A percentile compares a stretch with the other conserved stretches of the same genome.
Evolutionary conservation across 2,329 filamentous ascomycete species (phyloP).

Genomic region (Pyrenochaeta sp.): DNA sequence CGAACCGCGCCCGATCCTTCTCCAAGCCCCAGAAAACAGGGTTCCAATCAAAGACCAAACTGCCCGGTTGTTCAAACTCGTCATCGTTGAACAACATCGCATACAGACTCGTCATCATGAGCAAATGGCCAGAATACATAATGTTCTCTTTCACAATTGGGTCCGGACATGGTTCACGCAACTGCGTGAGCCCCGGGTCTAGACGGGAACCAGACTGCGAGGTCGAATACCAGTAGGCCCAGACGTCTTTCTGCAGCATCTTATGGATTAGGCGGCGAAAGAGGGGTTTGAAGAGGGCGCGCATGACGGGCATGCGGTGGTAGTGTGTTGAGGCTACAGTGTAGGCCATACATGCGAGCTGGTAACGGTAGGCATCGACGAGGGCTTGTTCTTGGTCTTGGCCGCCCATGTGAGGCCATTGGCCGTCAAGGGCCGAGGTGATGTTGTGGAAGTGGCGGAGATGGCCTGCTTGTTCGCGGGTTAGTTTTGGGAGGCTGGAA

Average conservation of each 20-base stretch:
- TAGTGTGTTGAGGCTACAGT: slow-evolving; percentile 49
- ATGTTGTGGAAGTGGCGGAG: slow-evolving; percentile 50
- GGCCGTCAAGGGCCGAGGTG: slow-evolving; percentile 77
- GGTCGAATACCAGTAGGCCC: slow-evolving; percentile 55
- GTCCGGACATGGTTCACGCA: slow-evolving; percentile 54
- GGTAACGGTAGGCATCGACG: slow-evolving; percentile 48
- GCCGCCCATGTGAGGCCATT: slow-evolving; percentile 78
- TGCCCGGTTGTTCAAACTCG: slow-evolving; percentile 43
- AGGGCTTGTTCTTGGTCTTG: slow-evolving; percentile 51
- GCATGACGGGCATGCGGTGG: slow-evolving; percentile 47
- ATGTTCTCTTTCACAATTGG: slow-evolving; percentile 53
- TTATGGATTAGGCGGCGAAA: slow-evolving; percentile 49
- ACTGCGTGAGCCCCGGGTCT: slow-evolving; percentile 49
- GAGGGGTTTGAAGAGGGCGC: slow-evolving; percentile 45
- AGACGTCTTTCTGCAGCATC: slow-evolving; percentile 53
- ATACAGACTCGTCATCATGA: slow-evolving; percentile 51
- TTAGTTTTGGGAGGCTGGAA: slow-evolving; percentile 18
- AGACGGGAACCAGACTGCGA: slow-evolving; percentile 42
- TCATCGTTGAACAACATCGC: slow-evolving; percentile 55
- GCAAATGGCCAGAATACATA: slow-evolving; percentile 53
- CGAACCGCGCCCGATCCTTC: too few species aligned
- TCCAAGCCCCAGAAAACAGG: slow-evolving; percentile 44
- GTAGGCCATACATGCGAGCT: slow-evolving; percentile 53
- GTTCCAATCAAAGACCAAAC: slow-evolving; percentile 50
- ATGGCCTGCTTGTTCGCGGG: slow-evolving; percentile 40